Base-by-base conservation (phyloP, 2,329 filamentous ascomycete genomes). In the Microdochium nivale region DNA sequence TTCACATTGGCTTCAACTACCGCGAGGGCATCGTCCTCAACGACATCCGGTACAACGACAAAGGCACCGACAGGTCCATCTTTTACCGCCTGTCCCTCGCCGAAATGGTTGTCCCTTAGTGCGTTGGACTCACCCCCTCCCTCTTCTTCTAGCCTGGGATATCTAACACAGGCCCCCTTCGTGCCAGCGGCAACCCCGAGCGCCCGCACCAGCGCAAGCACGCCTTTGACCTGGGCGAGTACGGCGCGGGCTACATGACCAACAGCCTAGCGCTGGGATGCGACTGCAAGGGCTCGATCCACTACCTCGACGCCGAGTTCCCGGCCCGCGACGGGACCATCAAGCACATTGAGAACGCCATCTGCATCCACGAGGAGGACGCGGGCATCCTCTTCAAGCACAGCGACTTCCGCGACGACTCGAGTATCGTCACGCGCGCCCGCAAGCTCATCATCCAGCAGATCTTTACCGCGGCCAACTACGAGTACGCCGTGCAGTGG, bases 291-390 rank as follows among this genome's bases (percentile, higher is more conserved):
- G 90, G 89, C 14, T 82, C 84, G 0, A 96, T 96, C 60, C 88
- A 94, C 67, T 96, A 96, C 67, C 83, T 96, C 67, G 89, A 95
- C 61, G 90, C 89, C 2, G 81, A 86, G 11, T 94, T 96, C 64
- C 87, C 91, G 40, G 90, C 90, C 53, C 79, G 83, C 14, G 80
- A 83, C 3, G 91, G 91, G 24, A 79, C 80, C n/a, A 75, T 87
- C 25, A 83, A 84, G 3, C 87, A 84, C 1, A 90, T 96, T 73
- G 92, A 95, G 75, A 96, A 96, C 63, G 91, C 91, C 35, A 87
- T 96, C 59, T 96, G 91, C 67, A 91, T 96, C 58, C 91, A 96
- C 69, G 91, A 96, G 67, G 91, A 96, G 71, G 91, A 96, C 58
- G 81, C 82, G 2, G 91, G 91, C 5, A 94, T 96, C 53, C 75